Conservation (phyloP, 805 yeast species). For the Naumovozyma dairenensis region DNA sequence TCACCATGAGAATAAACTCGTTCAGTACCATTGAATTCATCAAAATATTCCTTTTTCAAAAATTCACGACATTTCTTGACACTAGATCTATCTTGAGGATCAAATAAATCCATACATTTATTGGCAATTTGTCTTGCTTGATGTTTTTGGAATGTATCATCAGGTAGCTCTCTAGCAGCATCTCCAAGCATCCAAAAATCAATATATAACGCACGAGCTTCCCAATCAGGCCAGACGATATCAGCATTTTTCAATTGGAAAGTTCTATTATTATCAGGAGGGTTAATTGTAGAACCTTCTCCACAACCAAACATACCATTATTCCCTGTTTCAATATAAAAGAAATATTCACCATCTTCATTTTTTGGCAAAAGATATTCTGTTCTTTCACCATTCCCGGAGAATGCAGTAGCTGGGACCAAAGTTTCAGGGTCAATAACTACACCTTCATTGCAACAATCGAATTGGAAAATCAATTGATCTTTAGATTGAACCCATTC, state of each 20-base stretch:
- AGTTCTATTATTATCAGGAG: slow-evolving; percentile 63
- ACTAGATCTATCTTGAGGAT: slow-evolving; percentile 51
- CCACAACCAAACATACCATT: slow-evolving; percentile 90
- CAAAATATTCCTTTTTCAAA: slow-evolving; percentile 50
- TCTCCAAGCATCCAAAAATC: slow-evolving; percentile 88
- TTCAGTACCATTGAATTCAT: slow-evolving; percentile 51
- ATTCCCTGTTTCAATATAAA: slow-evolving; percentile 84
- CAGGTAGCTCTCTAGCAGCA: slow-evolving; percentile 78
- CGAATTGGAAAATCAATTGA: slow-evolving; percentile 67
- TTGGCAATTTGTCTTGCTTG: slow-evolving; percentile 75
- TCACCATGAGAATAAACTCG: slow-evolving; percentile 46
- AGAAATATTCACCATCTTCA: slow-evolving; percentile 43
- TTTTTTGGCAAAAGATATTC: slow-evolving; percentile 59
- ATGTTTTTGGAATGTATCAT: slow-evolving; percentile 70
- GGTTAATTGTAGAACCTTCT: slow-evolving; percentile 46
- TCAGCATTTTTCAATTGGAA: slow-evolving; percentile 65
- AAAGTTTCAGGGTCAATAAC: slow-evolving; percentile 51
- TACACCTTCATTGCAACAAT: slow-evolving; percentile 77
- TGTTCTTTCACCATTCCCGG: slow-evolving; percentile 64
- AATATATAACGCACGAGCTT: slow-evolving; percentile 64
- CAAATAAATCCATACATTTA: slow-evolving; percentile 75
- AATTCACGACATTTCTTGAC: slow-evolving; percentile 55
- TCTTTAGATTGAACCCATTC: slow-evolving; percentile 37
- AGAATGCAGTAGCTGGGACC: slow-evolving; percentile 74
- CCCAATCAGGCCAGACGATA: slow-evolving; percentile 67